phyloP scores from a whole-genome alignment of 2,329 filamentous ascomycete genomes.

The Xylaria sp. region DNA sequence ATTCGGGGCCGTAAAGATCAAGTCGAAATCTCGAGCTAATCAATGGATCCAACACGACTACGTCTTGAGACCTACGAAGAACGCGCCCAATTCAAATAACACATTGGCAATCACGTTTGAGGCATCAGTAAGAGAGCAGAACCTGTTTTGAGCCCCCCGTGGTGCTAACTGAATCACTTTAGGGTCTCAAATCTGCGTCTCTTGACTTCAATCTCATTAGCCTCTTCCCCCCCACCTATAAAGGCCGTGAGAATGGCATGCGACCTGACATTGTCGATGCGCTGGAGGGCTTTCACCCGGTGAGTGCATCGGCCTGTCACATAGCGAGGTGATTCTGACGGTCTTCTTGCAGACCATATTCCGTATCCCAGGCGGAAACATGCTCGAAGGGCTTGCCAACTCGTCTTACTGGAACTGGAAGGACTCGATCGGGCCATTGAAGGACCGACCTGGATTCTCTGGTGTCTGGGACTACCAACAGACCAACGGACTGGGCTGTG shows the following conservation, averaged over 20 bases:
- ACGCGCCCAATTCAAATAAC: constrained; percentile 61
- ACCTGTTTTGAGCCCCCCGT: not conserved
- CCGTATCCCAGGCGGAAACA: constrained; percentile 70
- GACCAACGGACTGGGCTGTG: constrained; percentile 63
- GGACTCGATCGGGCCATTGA: constrained; percentile 59
- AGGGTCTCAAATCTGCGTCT: constrained; percentile 47
- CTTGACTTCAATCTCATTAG: constrained; percentile 65
- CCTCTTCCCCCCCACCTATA: constrained; percentile 66
- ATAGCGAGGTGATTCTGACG: constrained; percentile 1
- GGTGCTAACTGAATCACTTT: not conserved
- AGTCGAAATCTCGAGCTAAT: constrained; percentile 46
- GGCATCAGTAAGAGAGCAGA: constrained; percentile 37
- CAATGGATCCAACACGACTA: constrained; percentile 60
- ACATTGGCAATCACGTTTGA: constrained; percentile 62
- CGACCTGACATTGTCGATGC: constrained; percentile 60
- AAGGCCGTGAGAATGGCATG: constrained; percentile 62
- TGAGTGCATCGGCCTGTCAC: constrained; percentile 35
- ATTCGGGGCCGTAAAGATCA: constrained; percentile 54
- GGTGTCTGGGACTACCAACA: constrained; percentile 66
- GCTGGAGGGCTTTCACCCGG: constrained; percentile 57
- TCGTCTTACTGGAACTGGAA: constrained; percentile 58
- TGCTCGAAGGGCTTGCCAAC: constrained; percentile 57
- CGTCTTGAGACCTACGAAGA: constrained; percentile 48
- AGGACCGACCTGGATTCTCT: constrained; percentile 59
- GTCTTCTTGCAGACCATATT: constrained; percentile 54